phyloP scores from a whole-genome alignment of 768 basidiomycete genomes.

The Boletales sp. region DNA sequence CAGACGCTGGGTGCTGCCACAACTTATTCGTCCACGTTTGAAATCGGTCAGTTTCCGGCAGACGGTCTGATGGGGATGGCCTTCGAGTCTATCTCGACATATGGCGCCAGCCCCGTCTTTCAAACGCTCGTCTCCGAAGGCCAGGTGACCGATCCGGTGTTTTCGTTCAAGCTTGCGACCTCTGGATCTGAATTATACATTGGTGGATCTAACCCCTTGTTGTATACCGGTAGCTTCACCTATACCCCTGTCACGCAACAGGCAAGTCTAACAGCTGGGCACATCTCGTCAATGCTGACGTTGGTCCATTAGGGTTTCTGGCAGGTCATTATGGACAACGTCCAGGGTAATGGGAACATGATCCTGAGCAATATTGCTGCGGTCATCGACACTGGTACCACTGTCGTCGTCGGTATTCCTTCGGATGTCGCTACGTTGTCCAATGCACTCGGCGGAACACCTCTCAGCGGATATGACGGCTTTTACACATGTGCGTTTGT shows the following conservation, averaged over 20 bases:
- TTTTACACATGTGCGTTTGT: constrained; percentile 29
- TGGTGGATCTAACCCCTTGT: constrained; percentile 43
- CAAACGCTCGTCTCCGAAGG: constrained; percentile 39
- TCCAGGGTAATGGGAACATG: background rate
- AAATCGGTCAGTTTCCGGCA: constrained; percentile 1
- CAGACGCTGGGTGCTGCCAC: constrained; percentile 17
- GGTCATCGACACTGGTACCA: constrained; percentile 23
- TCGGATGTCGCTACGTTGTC: constrained; percentile 18
- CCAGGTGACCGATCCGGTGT: constrained; percentile 29
- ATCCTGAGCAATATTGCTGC: constrained; percentile 6
- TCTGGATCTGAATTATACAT: constrained; percentile 45
- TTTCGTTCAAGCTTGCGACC: constrained; percentile 46
- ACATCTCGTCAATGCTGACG: background rate
- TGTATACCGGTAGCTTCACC: constrained; percentile 45
- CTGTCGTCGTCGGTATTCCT: constrained; percentile 7
- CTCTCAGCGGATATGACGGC: constrained; percentile 19
- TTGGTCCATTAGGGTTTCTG: constrained; percentile 12
- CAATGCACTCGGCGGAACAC: constrained; percentile 20
- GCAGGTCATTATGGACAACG: constrained; percentile 14
- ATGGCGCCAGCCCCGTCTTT: constrained; percentile 34
- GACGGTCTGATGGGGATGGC: constrained; percentile 40
- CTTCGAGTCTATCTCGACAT: constrained; percentile 37
- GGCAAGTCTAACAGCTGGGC: background rate
- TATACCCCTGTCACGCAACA: constrained; percentile 16
- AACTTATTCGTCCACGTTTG: constrained; percentile 4